These are phyloP conservation scores for Cordyceps fumosorosea DNA, from an alignment of 2,329 filamentous ascomycete genomes.

Conservation along the genomic window DNA sequence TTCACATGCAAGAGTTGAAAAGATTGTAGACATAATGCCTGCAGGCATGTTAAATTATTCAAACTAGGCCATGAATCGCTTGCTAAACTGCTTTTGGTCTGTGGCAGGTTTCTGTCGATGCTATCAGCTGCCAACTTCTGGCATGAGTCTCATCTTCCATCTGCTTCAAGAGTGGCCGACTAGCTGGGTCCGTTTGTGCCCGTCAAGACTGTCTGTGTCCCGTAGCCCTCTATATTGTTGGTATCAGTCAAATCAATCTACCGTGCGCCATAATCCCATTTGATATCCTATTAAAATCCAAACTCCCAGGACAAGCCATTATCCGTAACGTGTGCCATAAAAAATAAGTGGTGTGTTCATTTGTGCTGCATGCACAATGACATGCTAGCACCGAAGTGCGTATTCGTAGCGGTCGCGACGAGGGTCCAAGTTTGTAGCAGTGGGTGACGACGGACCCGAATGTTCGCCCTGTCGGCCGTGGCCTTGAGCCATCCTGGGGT, in stretches of 20 bases:
- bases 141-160: background rate
- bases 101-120: constrained; percentile 4
- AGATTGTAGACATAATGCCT: background rate
- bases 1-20: constrained; percentile 6
- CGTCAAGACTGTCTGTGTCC: constrained; percentile 9
- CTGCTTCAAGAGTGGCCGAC: constrained; percentile 5
- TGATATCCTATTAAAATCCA: constrained; percentile 7
- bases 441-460: constrained; percentile 20
- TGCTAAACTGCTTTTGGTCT: constrained; percentile 7
- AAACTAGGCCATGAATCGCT: constrained; percentile 6
- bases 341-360: constrained; percentile 10
- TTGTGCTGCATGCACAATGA: background rate
- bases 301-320: constrained; percentile 13
- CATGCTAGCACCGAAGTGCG: constrained; percentile 16
- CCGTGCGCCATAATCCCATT: constrained; percentile 11
- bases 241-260: constrained; percentile 12
- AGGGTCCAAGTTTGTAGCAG: constrained; percentile 15
- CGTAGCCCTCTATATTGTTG: constrained; percentile 11
- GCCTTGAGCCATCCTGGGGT: constrained; percentile 29
- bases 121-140: constrained; percentile 5
- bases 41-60: background rate
- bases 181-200: constrained; percentile 11
- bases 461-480: constrained; percentile 23
- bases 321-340: background rate
- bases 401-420: constrained; percentile 17